Evolutionary conservation across 495 filamentous ascomycete genomes (phyloP).

Genomic region (Evernia prunastri): DNA sequence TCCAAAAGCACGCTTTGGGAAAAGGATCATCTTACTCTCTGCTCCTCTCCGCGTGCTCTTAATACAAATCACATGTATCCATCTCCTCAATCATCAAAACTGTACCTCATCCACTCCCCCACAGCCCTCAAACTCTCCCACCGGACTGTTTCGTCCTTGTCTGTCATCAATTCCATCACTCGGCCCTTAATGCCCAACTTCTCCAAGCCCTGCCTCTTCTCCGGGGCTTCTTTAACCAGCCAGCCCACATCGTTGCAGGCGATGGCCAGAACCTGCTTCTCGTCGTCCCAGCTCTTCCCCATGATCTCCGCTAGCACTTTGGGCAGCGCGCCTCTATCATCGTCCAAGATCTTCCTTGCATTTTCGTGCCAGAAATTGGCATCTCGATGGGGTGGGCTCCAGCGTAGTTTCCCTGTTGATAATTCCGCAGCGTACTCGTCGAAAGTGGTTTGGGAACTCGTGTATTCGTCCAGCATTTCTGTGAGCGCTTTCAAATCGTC

Average conservation of each 20-base stretch:
- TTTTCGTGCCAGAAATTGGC: slow-evolving; percentile 91
- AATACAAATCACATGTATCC: not conserved
- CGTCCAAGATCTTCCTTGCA: slow-evolving; percentile 83
- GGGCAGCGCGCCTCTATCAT: slow-evolving; percentile 68
- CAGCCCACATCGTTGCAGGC: slow-evolving; percentile 90
- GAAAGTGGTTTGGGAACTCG: slow-evolving; percentile 93
- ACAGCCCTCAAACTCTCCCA: slow-evolving; percentile 95
- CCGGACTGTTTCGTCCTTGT: slow-evolving; percentile 79
- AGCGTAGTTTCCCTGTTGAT: slow-evolving; percentile 80
- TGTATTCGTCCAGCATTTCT: slow-evolving; percentile 84
- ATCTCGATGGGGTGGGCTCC: slow-evolving; percentile 92
- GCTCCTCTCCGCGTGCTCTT: not conserved
- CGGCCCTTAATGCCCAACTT: slow-evolving; percentile 82
- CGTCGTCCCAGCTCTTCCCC: slow-evolving; percentile 75
- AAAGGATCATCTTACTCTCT: not conserved
- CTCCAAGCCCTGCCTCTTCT: slow-evolving; percentile 75
- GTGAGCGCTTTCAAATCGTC: slow-evolving; percentile 74
- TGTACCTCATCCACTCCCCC: slow-evolving; percentile 89
- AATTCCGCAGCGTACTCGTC: slow-evolving; percentile 92
- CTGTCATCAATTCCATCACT: slow-evolving; percentile 94
- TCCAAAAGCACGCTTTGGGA: not conserved
- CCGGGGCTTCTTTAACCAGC: slow-evolving; percentile 84
- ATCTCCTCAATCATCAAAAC: slow-evolving; percentile 50
- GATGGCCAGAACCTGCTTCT: slow-evolving; percentile 93
- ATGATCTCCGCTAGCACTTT: slow-evolving; percentile 85